Evolutionary conservation across 2,329 filamentous ascomycete species (phyloP).

Genomic region (Sporothrix variecibatus): DNA sequence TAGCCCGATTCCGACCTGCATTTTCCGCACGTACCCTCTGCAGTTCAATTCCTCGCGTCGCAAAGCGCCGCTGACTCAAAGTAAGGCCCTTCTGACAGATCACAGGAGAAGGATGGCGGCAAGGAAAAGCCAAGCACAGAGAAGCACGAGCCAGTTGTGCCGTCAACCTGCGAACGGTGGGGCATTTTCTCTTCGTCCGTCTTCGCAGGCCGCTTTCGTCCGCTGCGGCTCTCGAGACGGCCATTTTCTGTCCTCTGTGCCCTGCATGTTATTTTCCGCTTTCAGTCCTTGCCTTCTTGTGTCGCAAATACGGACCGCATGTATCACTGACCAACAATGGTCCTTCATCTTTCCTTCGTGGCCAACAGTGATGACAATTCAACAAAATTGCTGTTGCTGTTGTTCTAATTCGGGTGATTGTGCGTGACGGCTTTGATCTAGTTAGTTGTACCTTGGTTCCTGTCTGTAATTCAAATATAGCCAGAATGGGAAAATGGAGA

Average conservation of each 20-base stretch:
- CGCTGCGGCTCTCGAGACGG: background rate
- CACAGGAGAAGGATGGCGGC: background rate
- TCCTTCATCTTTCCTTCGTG: background rate
- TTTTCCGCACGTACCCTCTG: constrained; percentile 6
- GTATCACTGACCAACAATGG: background rate
- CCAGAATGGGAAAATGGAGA: background rate
- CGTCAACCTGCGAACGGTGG: background rate
- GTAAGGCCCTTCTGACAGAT: constrained; percentile 19
- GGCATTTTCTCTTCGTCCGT: background rate
- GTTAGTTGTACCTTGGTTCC: background rate
- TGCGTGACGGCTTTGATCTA: background rate
- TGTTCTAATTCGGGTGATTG: background rate
- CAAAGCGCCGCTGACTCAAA: constrained; percentile 17
- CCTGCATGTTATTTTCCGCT: background rate
- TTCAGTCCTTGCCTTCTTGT: background rate
- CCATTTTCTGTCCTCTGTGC: background rate
- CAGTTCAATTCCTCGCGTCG: background rate
- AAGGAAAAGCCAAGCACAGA: background rate
- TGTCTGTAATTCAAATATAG: background rate
- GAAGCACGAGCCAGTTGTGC: background rate
- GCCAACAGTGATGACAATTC: background rate
- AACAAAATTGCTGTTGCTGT: background rate
- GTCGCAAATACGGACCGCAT: background rate
- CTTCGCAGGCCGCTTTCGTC: background rate
- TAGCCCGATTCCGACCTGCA: background rate